Evolutionary conservation across 148 eudicot species (phyloP).

Genomic region (Polygonum aviculare): DNA sequence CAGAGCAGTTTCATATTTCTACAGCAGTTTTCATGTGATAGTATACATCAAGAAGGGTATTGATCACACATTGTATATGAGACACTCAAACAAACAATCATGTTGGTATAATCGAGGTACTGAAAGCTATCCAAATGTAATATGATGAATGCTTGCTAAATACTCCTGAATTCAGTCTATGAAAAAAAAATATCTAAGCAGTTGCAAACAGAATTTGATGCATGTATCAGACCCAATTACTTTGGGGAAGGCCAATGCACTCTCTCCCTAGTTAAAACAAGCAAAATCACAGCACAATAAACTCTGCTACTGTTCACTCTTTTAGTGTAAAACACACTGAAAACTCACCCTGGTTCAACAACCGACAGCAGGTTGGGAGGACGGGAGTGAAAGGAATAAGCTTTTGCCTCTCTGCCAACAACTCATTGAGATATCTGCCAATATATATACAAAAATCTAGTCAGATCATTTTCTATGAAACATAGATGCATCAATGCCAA

Average conservation of each 20-base stretch:
- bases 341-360: constrained; percentile 86
- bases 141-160: neutral
- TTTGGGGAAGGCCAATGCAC: neutral
- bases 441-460: neutral
- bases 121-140: neutral
- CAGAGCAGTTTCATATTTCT: neutral
- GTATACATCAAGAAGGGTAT: neutral
- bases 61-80: neutral
- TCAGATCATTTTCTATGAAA: neutral
- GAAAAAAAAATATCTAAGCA: neutral
- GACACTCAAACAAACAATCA: neutral
- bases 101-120: neutral
- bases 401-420: constrained; percentile 79
- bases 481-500: neutral
- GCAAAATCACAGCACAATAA: neutral
- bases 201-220: neutral
- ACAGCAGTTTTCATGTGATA: neutral
- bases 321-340: neutral
- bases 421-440: constrained; percentile 72
- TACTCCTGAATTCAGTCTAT: neutral
- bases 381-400: constrained; percentile 75
- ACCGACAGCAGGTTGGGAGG: constrained; percentile 60
- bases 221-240: neutral
- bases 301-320: neutral
- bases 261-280: neutral